Evolutionary conservation across 306 rosid genomes (phyloP), one percentile per base, ranked within the genome.

Genomic region (Sesbania bispinosa): DNA sequence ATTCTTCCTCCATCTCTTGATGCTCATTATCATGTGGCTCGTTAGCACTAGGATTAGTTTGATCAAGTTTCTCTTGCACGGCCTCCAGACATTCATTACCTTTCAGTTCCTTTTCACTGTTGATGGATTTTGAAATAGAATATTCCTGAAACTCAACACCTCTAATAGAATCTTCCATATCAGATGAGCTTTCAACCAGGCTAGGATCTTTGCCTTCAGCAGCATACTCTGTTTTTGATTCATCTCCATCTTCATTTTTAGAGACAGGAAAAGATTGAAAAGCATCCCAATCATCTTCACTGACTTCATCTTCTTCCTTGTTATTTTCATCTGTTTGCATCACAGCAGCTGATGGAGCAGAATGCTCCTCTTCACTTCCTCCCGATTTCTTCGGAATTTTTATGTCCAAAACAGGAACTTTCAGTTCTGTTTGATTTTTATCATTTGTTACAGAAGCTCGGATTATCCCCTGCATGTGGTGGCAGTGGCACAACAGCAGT

Each of bases 251-350:
- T 69, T 79, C 87, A 71, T 45, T 77, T 81, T 76, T 66, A 36
- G 97, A 73, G 45, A 88, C 88, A 45, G 98, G 86, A 67, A 93
- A 87, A 60, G 97, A 93, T 82, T 90, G 98, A 77, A 90, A 93
- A 41, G 89, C 81, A 83, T 93, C 98, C 98, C 98, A 93, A 66
- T 88, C 97, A 71, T 93, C 96, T 33, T 90, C 96, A 70, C 88
- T 86, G 33, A 81, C 83, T 1, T 82, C 92, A 39, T 84, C 85
- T 20, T 77, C 87, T 53, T 83, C 84, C 52, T 24, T 27, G 16
- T 19, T 10, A 75, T 39, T 74, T 67, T 82, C 74, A n/a, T 73
- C 72, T 5, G 64, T 24, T 36, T 62, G 43, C 15, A 57, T 11
- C 38, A 23, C 73, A 38, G 80, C 23, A 70, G 76, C 63, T 5